Evolutionary conservation across 306 rosid species (phyloP).

Genomic region (Hippophae rhamnoides): DNA sequence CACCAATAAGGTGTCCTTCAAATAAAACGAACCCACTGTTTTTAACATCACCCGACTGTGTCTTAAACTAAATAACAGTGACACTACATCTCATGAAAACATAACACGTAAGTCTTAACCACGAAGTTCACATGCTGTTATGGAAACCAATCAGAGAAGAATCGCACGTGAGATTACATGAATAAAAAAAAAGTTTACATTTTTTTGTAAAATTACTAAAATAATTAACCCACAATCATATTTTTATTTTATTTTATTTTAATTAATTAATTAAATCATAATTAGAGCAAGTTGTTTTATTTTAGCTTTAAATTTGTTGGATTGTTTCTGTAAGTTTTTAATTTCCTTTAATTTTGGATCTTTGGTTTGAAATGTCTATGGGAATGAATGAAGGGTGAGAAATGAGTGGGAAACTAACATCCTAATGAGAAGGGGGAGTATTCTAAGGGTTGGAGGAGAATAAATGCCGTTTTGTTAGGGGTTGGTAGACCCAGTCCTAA

Average conservation of each 20-base stretch:
- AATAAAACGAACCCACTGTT: constrained; percentile 10
- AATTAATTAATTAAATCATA: not conserved
- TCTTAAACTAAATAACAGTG: constrained; percentile 8
- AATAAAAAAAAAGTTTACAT: no score
- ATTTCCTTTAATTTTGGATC: constrained; percentile 57
- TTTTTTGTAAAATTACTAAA: constrained; percentile 10
- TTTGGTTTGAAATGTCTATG: constrained; percentile 35
- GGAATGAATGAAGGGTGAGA: constrained; percentile 26
- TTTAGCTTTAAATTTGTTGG: not conserved
- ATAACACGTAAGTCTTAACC: constrained; percentile 16
- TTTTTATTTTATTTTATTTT: no score
- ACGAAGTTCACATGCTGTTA: constrained; percentile 22
- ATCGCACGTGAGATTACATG: not conserved
- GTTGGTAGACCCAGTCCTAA: constrained; percentile 54
- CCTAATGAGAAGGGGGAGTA: constrained; percentile 48
- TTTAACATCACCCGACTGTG: constrained; percentile 26
- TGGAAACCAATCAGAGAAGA: not conserved
- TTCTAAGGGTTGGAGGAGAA: constrained; percentile 41
- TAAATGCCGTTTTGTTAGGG: constrained; percentile 71
- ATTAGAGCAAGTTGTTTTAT: not conserved
- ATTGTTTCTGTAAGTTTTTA: not conserved
- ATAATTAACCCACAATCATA: not conserved
- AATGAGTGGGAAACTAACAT: constrained; percentile 31
- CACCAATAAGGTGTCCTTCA: constrained; percentile 2
- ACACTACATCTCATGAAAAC: constrained; percentile 11